Evolutionary conservation across 345 rosid genomes (phyloP), one percentile per base, ranked within the genome.

Genomic region (Linum tenue): DNA sequence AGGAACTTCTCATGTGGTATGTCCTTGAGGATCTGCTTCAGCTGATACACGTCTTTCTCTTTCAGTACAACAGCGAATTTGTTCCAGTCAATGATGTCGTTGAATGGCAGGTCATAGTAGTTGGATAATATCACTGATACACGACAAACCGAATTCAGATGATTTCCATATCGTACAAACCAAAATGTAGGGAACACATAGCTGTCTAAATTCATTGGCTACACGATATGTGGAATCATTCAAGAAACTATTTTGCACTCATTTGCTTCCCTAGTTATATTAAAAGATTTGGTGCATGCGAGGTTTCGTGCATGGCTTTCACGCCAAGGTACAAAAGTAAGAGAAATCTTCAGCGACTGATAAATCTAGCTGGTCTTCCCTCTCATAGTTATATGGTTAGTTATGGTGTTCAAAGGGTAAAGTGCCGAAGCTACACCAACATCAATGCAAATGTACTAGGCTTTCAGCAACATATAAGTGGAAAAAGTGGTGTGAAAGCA

Each of bases 61-160:
- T 74, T 83, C 9, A 92, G 87, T 41, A 90, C 78, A 59, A 92
- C 89, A 17, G 96, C 71, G 58, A 90, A 92, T 65, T 85, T 88
- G 51, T 70, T 56, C 97, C 97, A 92, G 67, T 88, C 70, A 37
- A 92, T 76, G 58, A 90, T 80, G 83, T 90, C 96, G 58, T 90
- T 90, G 79, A 92, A 92, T 12, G 98, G 98, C 17, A 92, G 81
- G 75, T 92, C 98, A 41, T 92, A 88, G 75, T 85, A 90, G 74
- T 90, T 73, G 38, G 96, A 90, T 66, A 92, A 72, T 69, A 92
- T 88, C 42, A 92, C 98, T 92, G 87, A 77, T 73, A 75, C 59
- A 57, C 36, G 22, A 57, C 16, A 22, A 16, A 57, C 60, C 1
- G 11, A 5, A 37, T 17, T 57, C 60, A 22, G 60, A 16, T 17